These are phyloP conservation scores for Gliomastix tumulicola DNA, from an alignment of 2,329 filamentous ascomycete species.

Conservation along the genomic window DNA sequence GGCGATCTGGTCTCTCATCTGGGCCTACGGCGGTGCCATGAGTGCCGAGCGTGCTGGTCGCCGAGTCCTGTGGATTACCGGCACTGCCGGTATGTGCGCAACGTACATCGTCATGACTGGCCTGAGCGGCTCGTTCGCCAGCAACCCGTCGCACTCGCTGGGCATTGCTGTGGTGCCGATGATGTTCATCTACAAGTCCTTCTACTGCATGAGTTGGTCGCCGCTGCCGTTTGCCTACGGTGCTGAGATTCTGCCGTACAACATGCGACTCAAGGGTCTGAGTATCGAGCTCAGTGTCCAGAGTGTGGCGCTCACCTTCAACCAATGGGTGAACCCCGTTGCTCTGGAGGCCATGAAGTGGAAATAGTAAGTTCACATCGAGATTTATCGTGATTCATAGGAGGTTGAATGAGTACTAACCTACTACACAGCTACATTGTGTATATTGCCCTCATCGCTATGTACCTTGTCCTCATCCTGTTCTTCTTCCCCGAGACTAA, in stretches of 20 bases:
- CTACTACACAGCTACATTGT: conserved; percentile 2
- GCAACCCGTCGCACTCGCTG: conserved; percentile 12
- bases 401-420: background rate
- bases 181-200: conserved; percentile 25
- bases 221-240: conserved; percentile 39
- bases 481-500: conserved; percentile 15
- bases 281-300: conserved; percentile 2
- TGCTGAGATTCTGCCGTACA: conserved; percentile 42
- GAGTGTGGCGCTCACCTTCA: conserved; percentile 11
- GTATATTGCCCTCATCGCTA: conserved; percentile 10
- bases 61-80: conserved; percentile 3
- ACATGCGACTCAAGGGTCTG: conserved; percentile 1
- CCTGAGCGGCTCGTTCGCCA: conserved; percentile 16
- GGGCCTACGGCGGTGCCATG: conserved; percentile 4
- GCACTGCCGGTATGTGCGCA: conserved; percentile 10
- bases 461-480: conserved; percentile 10
- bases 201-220: conserved; percentile 45
- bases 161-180: conserved; percentile 19
- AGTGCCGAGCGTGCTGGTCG: conserved; percentile 4
- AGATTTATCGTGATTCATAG: background rate
- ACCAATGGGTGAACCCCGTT: conserved; percentile 13
- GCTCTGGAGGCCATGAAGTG: conserved; percentile 11
- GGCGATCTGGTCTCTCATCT: conserved; percentile 4
- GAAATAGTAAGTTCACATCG: conserved; percentile 14
- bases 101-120: conserved; percentile 20